A percentile compares a stretch with the other conserved stretches of the same genome.
phyloP scores from a whole-genome alignment of 495 filamentous ascomycete genomes.

The Choiromyces venosus region DNA sequence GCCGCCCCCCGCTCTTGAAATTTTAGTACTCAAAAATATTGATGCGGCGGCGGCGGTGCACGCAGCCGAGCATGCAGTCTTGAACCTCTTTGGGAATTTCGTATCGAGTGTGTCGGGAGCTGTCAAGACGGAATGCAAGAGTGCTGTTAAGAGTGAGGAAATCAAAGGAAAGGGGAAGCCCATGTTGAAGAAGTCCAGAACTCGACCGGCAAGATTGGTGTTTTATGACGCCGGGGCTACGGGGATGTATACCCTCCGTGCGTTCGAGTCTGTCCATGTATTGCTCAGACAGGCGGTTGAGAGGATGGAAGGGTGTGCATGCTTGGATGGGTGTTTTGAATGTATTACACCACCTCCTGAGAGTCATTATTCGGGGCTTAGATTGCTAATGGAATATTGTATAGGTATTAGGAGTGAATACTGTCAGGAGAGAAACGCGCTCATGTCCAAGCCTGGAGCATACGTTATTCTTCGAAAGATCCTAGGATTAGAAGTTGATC shows the following conservation, averaged over 20 bases:
- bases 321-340: slow-evolving; percentile 76
- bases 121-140: slow-evolving; percentile 90
- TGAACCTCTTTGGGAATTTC: slow-evolving; percentile 81
- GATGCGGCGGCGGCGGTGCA: slow-evolving; percentile 89
- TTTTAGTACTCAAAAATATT: slow-evolving; percentile 63
- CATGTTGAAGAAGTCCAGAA: slow-evolving; percentile 56
- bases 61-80: slow-evolving; percentile 84
- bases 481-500: slow-evolving; percentile 67
- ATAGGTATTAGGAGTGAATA: slow-evolving; percentile 66
- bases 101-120: slow-evolving; percentile 75
- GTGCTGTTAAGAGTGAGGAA: slow-evolving; percentile 63
- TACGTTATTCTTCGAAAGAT: slow-evolving; percentile 71
- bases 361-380: background rate
- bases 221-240: slow-evolving; percentile 75
- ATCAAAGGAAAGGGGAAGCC: slow-evolving; percentile 47
- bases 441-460: slow-evolving; percentile 88
- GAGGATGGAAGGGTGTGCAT: slow-evolving; percentile 63
- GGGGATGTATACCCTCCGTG: slow-evolving; percentile 75
- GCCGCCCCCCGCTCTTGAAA: slow-evolving; percentile 68
- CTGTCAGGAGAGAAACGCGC: slow-evolving; percentile 81
- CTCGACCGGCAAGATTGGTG: slow-evolving; percentile 79
- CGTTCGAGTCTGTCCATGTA: slow-evolving; percentile 83
- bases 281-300: slow-evolving; percentile 72
- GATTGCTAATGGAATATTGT: slow-evolving; percentile 13
- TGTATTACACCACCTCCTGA: slow-evolving; percentile 49